phyloP scores from a whole-genome alignment of 1,139 yeast genomes.

The Hyphopichia buzzinii region DNA sequence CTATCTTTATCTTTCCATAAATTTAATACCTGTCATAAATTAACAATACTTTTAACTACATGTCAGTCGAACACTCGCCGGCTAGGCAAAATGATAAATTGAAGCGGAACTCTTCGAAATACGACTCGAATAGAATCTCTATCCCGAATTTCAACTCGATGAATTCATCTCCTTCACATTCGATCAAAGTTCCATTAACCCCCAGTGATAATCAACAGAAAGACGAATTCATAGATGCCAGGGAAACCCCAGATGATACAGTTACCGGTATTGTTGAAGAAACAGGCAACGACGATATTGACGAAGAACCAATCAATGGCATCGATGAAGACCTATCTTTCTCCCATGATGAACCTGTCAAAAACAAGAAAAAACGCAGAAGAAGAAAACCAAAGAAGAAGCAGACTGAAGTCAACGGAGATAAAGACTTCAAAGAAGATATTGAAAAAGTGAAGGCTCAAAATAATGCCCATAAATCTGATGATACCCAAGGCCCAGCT shows the following conservation, averaged over 20 bases:
- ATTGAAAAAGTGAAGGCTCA: constrained; percentile 1
- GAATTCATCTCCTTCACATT: not conserved
- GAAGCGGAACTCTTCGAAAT: constrained; percentile 3
- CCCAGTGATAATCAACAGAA: not conserved
- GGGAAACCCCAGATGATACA: not conserved
- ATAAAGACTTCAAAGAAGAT: constrained; percentile 1
- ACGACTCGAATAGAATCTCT: constrained; percentile 3
- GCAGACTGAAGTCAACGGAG: not conserved
- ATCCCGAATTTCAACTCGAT: constrained; percentile 1
- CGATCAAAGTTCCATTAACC: not conserved
- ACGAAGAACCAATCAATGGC: not conserved
- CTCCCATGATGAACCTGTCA: not conserved
- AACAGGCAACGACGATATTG: not conserved
- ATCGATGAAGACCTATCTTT: not conserved
- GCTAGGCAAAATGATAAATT: no score
- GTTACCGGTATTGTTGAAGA: not conserved
- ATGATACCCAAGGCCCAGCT: constrained; percentile 5
- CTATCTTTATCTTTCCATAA: no score
- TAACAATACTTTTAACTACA: no score
- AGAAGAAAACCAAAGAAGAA: not conserved
- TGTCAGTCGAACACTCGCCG: no score
- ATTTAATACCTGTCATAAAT: no score
- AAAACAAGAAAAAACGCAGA: not conserved
- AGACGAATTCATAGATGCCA: not conserved
- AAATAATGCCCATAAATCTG: not conserved